These are phyloP conservation scores for Purshia tridentata DNA, from an alignment of 306 rosid genomes.

Conservation along the genomic window DNA sequence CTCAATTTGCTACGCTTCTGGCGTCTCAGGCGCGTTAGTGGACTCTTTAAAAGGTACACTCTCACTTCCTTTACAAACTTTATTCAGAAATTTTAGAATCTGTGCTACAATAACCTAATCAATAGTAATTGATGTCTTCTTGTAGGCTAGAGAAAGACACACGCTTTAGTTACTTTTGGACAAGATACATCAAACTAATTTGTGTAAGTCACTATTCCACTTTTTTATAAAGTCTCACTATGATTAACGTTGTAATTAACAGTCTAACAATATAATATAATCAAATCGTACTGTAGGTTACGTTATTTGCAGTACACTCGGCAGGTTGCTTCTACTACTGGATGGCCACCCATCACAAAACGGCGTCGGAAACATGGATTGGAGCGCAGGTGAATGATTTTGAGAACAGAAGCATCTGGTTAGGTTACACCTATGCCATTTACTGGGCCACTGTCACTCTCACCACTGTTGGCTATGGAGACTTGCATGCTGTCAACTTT, in stretches of 20 bases:
- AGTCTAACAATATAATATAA: neutral
- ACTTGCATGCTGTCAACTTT: slow-evolving; percentile 70
- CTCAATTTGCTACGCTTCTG: slow-evolving; percentile 80
- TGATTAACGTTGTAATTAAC: no score
- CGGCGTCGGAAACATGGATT: slow-evolving; percentile 63
- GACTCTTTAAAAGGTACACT: slow-evolving; percentile 64
- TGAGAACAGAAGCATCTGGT: slow-evolving; percentile 45
- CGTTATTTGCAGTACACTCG: slow-evolving; percentile 74
- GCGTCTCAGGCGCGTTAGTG: slow-evolving; percentile 77
- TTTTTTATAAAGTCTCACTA: no score
- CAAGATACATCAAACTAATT: slow-evolving; percentile 64
- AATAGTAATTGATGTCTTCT: neutral
- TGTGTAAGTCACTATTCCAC: slow-evolving; percentile 46
- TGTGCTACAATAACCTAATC: neutral
- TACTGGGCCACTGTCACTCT: slow-evolving; percentile 86
- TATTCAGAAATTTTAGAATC: no score
- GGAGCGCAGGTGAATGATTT: slow-evolving; percentile 50
- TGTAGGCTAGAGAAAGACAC: slow-evolving; percentile 84
- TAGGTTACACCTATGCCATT: slow-evolving; percentile 68
- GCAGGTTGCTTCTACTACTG: slow-evolving; percentile 85
- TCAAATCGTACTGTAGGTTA: slow-evolving; percentile 44
- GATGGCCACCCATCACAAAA: slow-evolving; percentile 60
- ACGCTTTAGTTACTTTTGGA: slow-evolving; percentile 67
- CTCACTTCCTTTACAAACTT: no score
- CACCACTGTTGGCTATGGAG: slow-evolving; percentile 90